A percentile compares a stretch with the other conserved stretches of the same genome.
Evolutionary conservation across 805 yeast genomes (phyloP).

Genomic region (Blastobotrys robertii): DNA sequence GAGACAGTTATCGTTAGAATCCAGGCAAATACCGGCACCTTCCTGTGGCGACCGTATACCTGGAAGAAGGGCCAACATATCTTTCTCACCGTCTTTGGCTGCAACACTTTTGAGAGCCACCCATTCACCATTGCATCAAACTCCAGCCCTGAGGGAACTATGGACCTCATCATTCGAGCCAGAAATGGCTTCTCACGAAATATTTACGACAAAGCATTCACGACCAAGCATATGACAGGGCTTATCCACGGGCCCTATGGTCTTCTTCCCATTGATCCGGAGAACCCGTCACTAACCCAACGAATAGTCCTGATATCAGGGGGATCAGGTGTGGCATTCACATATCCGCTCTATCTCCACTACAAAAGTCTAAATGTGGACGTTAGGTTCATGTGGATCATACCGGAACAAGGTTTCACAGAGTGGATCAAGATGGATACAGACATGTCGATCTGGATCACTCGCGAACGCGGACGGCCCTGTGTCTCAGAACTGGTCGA

Average conservation of each 20-base stretch:
- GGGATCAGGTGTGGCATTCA: slow-evolving; percentile 27
- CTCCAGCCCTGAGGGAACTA: slow-evolving; percentile 7
- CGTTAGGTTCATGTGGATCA: slow-evolving; percentile 23
- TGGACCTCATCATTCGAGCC: slow-evolving; percentile 24
- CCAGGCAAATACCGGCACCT: not conserved
- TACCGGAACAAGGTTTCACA: slow-evolving; percentile 20
- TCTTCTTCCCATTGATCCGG: not conserved
- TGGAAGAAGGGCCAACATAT: slow-evolving; percentile 20
- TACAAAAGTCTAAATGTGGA: slow-evolving; percentile 8
- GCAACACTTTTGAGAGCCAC: slow-evolving; percentile 16
- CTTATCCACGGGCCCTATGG: slow-evolving; percentile 22
- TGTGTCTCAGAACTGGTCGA: slow-evolving; percentile 17
- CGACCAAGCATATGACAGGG: slow-evolving; percentile 1
- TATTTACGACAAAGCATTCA: slow-evolving; percentile 8
- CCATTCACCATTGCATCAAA: slow-evolving; percentile 20
- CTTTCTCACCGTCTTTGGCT: slow-evolving; percentile 15
- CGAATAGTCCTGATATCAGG: slow-evolving; percentile 23
- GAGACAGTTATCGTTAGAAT: slow-evolving; percentile 14
- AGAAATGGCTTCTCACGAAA: slow-evolving; percentile 23
- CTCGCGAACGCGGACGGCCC: slow-evolving; percentile 25
- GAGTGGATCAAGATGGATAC: slow-evolving; percentile 20
- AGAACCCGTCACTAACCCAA: not conserved
- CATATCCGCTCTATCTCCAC: slow-evolving; percentile 19
- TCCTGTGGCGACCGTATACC: slow-evolving; percentile 4
- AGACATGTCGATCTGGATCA: slow-evolving; percentile 22